Evolutionary conservation across 495 filamentous ascomycete species (phyloP), one percentile per base, ranked within the genome.

Genomic region (Hypoxylon subgilvum): DNA sequence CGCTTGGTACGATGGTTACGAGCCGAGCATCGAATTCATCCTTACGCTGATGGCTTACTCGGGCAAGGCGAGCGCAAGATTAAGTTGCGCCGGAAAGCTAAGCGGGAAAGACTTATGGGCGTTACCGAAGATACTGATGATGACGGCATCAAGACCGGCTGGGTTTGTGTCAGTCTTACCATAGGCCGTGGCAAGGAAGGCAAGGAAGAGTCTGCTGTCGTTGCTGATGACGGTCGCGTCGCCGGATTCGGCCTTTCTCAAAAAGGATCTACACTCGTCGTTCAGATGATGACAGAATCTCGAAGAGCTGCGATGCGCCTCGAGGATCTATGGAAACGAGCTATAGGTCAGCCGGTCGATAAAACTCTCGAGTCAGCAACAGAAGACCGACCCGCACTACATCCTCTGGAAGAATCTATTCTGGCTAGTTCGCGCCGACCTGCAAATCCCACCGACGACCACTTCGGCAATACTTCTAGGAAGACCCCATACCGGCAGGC

Each of bases 41-140:
- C 93, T 3, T 80, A 85, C 56, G 91, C 94, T 0, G 95, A 97
- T 69, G 94, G 94, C 3, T 70, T 97, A 40, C 74, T 98, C 21
- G 93, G 93, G 23, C 83, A 92, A 38, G 92, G 93, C 57, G 91
- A 97, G 73, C 75, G 96, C 42, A 97, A 96, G 75, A 82, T 88
- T 42, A 96, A 91, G 63, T 73, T 96, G 42, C 82, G 87, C 32
- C 79, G 94, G 22, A 89, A 89, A 67, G 85, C 84, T n/a, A 88
- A 86, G 66, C 82, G 89, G 50, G 88, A 89, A 10, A 88, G 86
- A 70, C 72, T 96, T 45, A 69, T 94, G 23, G 87, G 86, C 12
- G 63, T 67, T 22, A 41, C 53, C 34, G 84, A 75, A 28, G 77
- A 82, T 34, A 63, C 69, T 0, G 85, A 95, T 63, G 91, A 96